These are phyloP conservation scores for Seiridium cupressi DNA, from an alignment of 2,329 filamentous ascomycete species.

Conservation along the genomic window DNA sequence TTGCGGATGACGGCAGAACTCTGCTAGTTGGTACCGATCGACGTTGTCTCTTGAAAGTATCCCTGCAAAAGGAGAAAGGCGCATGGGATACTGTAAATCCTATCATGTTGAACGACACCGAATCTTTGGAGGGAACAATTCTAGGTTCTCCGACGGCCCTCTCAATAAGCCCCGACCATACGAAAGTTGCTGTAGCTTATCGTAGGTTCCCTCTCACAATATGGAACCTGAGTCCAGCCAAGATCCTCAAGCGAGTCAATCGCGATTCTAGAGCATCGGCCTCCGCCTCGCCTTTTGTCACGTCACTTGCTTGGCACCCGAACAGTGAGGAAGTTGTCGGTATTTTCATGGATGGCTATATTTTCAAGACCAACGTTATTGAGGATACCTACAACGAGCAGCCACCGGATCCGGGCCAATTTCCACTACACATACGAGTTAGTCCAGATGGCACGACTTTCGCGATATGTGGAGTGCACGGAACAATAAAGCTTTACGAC, in stretches of 20 bases:
- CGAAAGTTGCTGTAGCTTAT: conserved; percentile 2
- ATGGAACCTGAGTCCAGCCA: not conserved
- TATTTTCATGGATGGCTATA: conserved; percentile 16
- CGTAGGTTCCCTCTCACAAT: conserved; percentile 4
- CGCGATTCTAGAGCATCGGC: conserved; percentile 2
- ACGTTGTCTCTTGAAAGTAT: not conserved
- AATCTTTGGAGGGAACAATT: conserved; percentile 1
- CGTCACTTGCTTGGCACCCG: conserved; percentile 18
- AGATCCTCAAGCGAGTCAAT: conserved; percentile 4
- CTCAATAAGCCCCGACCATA: conserved; percentile 1
- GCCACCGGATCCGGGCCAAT: conserved; percentile 7
- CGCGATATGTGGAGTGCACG: conserved; percentile 13
- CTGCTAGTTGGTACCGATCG: conserved; percentile 1
- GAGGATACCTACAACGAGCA: conserved; percentile 16
- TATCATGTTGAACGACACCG: not conserved
- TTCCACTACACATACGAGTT: conserved; percentile 7
- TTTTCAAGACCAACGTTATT: conserved; percentile 22
- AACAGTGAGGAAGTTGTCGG: conserved; percentile 18
- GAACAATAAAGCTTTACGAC: conserved; percentile 17
- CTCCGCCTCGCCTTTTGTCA: not conserved
- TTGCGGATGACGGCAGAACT: not conserved
- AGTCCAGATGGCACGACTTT: conserved; percentile 17
- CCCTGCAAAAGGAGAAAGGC: not conserved
- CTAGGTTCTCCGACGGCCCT: not conserved
- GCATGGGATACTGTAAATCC: not conserved